Evolutionary conservation across 2,329 filamentous ascomycete genomes (phyloP).

Genomic region (Raffaelea ambrosiae): DNA sequence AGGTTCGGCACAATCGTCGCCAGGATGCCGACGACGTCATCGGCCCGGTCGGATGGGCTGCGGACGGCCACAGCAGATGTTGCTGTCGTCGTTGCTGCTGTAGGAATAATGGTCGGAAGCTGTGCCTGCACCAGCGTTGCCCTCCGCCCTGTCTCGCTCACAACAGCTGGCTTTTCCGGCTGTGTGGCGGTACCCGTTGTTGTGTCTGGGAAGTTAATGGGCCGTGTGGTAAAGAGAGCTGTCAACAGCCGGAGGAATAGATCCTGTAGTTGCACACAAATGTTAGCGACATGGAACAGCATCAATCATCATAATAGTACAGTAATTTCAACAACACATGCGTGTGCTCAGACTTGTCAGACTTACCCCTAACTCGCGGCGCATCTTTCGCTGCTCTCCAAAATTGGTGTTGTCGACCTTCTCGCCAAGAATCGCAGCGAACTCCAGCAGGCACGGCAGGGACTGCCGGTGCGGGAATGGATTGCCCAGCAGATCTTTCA

Average conservation of each 20-base stretch:
- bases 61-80: neutral
- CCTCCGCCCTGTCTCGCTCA: neutral
- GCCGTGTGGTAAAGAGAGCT: slow-evolving; percentile 88
- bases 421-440: slow-evolving; percentile 80
- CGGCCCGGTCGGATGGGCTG: slow-evolving; percentile 42
- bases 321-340: neutral
- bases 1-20: slow-evolving; percentile 72
- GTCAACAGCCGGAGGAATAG: slow-evolving; percentile 80
- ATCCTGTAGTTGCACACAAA: slow-evolving; percentile 51
- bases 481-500: slow-evolving; percentile 83
- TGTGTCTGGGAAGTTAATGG: slow-evolving; percentile 59
- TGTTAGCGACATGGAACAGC: no score
- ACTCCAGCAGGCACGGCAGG: slow-evolving; percentile 75
- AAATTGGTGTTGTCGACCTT: slow-evolving; percentile 98
- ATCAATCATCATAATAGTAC: no score
- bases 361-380: slow-evolving; percentile 76
- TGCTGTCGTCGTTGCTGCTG: neutral
- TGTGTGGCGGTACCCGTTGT: slow-evolving; percentile 15
- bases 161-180: neutral
- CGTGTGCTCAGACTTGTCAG: slow-evolving; percentile 14
- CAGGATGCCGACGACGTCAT: slow-evolving; percentile 74
- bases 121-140: neutral
- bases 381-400: slow-evolving; percentile 87
- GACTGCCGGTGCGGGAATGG: slow-evolving; percentile 93
- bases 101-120: no score